Evolutionary conservation across 2,329 filamentous ascomycete species (phyloP), one percentile per base, ranked within the genome.

Genomic region (Calonectria hawksworthii): DNA sequence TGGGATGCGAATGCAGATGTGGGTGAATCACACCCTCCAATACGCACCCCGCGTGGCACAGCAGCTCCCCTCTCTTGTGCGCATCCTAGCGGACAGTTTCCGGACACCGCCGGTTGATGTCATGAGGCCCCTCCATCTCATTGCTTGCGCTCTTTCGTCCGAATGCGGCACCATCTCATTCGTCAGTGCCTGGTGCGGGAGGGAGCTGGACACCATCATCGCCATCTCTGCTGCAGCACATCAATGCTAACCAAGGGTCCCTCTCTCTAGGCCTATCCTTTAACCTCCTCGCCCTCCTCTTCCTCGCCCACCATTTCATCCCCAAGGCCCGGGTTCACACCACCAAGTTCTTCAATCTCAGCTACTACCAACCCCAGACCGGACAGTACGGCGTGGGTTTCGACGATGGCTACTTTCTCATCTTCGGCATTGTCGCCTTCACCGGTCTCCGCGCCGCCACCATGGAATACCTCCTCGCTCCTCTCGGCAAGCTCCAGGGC

Each of bases 391-490:
- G 91, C 61, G 91, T 94, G 78, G 96, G 97, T 75, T 90, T 89
- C 83, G 93, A 98, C 82, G 97, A 99, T 86, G 87, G 92, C 76
- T 95, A 94, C 84, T 92, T 98, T 82, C 93, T 98, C 71, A 85
- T 91, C 14, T 95, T 96, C 34, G 96, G 93, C 88, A 91, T 98
- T 79, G 89, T 98, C 70, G 90, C 96, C 70, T 96, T 98, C 84
- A 98, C 95, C 3, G 96, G 94, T 28, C 89, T 98, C 67, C 93
- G 97, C 74, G 96, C 95, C 50, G 92, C 92, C 68, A 89, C 92
- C 72, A 98, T 99, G 92, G 96, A 98, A 83, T 97, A 98, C 86
- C 81, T 98, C 16, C 89, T 99, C 67, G 92, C 92, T 26, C 97
- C 96, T 9, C 86, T 98, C 71, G 96, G 94, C 54, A 92, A 91